phyloP scores from a whole-genome alignment of 768 basidiomycete genomes.

The Porpolomopsis calyptriformis region DNA sequence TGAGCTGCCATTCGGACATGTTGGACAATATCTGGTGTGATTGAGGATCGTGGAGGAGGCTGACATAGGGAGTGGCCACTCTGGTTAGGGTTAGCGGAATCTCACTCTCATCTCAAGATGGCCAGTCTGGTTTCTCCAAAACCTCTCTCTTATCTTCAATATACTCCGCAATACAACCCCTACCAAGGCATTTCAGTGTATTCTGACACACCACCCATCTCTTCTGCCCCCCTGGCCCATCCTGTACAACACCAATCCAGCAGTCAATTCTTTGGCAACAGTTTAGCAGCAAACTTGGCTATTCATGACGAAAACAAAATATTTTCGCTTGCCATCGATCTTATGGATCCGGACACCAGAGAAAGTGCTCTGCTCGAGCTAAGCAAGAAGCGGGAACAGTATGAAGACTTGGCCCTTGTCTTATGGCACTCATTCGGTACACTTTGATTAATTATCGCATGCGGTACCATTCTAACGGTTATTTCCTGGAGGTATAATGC shows the following conservation, averaged over 20 bases:
- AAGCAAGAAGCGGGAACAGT: slow-evolving; percentile 98
- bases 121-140: slow-evolving; percentile 55
- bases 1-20: not conserved
- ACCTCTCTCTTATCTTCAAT: slow-evolving; percentile 55
- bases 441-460: slow-evolving; percentile 8
- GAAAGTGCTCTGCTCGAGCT: slow-evolving; percentile 89
- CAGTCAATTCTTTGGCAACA: slow-evolving; percentile 30
- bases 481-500: slow-evolving; percentile 75
- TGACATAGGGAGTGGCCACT: not conserved
- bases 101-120: slow-evolving; percentile 25
- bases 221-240: slow-evolving; percentile 43
- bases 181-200: slow-evolving; percentile 46
- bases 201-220: slow-evolving; percentile 53
- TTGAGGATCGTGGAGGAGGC: not conserved
- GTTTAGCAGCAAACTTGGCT: slow-evolving; percentile 19
- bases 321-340: slow-evolving; percentile 78
- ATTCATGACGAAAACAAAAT: slow-evolving; percentile 65
- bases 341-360: slow-evolving; percentile 72
- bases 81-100: not conserved
- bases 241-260: slow-evolving; percentile 42
- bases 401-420: slow-evolving; percentile 94
- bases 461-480: slow-evolving; percentile 11
- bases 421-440: slow-evolving; percentile 97
- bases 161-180: slow-evolving; percentile 46
- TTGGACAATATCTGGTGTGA: not conserved